Conservation (phyloP, 2,329 filamentous ascomycete genomes). For the Xylariaceae sp. region DNA sequence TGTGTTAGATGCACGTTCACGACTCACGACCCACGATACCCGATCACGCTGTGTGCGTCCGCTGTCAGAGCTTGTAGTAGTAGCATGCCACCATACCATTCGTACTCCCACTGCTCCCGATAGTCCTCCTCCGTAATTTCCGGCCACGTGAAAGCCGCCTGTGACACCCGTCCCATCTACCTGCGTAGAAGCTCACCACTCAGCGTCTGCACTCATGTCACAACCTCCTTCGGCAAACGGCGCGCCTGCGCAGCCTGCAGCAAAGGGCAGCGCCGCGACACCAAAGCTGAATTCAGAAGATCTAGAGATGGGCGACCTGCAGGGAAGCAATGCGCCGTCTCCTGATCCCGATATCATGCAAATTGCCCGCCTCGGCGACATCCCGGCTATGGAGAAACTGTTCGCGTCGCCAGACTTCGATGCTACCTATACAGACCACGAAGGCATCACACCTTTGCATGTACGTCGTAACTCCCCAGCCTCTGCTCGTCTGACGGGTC, state of each 20-base stretch:
- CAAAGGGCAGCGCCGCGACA: slow-evolving; percentile 49
- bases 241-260: slow-evolving; percentile 50
- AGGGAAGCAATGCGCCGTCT: slow-evolving; percentile 34
- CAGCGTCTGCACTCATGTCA: slow-evolving; percentile 34
- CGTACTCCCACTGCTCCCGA: too few species aligned
- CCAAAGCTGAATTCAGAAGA: slow-evolving; percentile 54
- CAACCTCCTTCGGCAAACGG: slow-evolving; percentile 36
- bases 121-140: too few species aligned
- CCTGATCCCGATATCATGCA: slow-evolving; percentile 88
- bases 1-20: too few species aligned
- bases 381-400: slow-evolving; percentile 80
- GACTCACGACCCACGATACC: too few species aligned
- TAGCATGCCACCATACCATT: too few species aligned
- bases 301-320: slow-evolving; percentile 51
- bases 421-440: slow-evolving; percentile 79
- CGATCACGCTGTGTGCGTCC: too few species aligned
- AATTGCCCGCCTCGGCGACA: slow-evolving; percentile 81
- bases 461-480: slow-evolving; percentile 48
- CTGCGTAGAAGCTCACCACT: background rate
- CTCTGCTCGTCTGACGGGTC: background rate
- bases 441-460: slow-evolving; percentile 94
- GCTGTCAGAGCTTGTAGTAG: too few species aligned
- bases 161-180: too few species aligned
- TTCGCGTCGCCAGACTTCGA: slow-evolving; percentile 80
- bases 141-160: too few species aligned